Evolutionary conservation across 1,284 basidiomycete species (phyloP).

Genomic region (Ustilago shanxiensis): DNA sequence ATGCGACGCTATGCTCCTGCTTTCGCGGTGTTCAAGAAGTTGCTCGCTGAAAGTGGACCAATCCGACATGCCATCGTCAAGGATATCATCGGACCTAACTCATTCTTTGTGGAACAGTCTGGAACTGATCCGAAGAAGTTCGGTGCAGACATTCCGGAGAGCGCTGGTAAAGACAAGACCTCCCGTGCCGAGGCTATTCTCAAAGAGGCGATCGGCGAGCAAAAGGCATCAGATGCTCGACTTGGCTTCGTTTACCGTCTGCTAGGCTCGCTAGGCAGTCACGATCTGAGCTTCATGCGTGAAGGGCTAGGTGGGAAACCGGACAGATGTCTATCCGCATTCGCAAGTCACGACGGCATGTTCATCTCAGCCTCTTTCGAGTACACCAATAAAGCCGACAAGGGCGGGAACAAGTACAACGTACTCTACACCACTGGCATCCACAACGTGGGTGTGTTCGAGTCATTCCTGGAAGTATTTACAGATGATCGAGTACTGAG

Average conservation of each 20-base stretch:
- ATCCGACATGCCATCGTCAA: slow-evolving; percentile 71
- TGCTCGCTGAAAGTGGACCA: slow-evolving; percentile 61
- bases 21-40: slow-evolving; percentile 68
- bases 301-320: slow-evolving; percentile 63
- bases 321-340: slow-evolving; percentile 33
- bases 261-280: slow-evolving; percentile 69
- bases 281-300: slow-evolving; percentile 72
- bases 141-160: slow-evolving; percentile 57
- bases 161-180: slow-evolving; percentile 23
- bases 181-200: slow-evolving; percentile 32
- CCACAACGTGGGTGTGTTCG: slow-evolving; percentile 70
- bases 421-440: slow-evolving; percentile 58
- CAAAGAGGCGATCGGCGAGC: slow-evolving; percentile 51
- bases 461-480: slow-evolving; percentile 72
- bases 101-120: slow-evolving; percentile 70
- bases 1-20: slow-evolving; percentile 72
- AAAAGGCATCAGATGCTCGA: slow-evolving; percentile 46
- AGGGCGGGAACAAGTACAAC: slow-evolving; percentile 35
- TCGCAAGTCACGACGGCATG: slow-evolving; percentile 49
- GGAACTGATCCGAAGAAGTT: slow-evolving; percentile 68
- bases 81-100: slow-evolving; percentile 72
- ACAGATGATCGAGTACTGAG: slow-evolving; percentile 70
- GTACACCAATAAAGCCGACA: slow-evolving; percentile 30
- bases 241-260: slow-evolving; percentile 67
- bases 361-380: slow-evolving; percentile 55